Evolutionary conservation across 805 yeast species (phyloP), one percentile per base, ranked within the genome.

Genomic region (Metschnikowia peoriensis): DNA sequence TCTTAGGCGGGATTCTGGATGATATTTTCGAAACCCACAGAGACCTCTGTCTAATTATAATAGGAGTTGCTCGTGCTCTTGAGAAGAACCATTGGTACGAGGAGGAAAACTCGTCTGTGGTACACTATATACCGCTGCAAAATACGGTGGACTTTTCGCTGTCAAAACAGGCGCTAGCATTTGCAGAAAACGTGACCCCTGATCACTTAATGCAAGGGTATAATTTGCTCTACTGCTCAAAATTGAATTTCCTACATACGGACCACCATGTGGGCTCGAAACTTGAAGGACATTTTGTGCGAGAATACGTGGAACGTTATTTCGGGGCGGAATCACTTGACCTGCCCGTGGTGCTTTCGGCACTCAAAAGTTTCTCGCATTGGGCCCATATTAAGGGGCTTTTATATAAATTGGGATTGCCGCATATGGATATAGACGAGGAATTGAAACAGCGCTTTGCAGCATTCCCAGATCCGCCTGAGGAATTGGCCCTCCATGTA

Each of bases 181-280:
- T 59, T 45, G 55, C 56, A 10, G 17, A 39, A 4, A 49, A 54
- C 1, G 70, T 75, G 6, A 55, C 62, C 1, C 64, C 64, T 0
- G 50, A 61, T 6, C 81, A 80, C 56, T 66, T 80, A 39, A 56
- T 59, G 28, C 65, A 66, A 59, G 84, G 84, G 4, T 63, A 73
- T 42, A 67, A 70, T 55, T 62, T 81, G 15, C 51, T 80, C 53
- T 66, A 75, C 32, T 76, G 80, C 16, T 65, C 82, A 15, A 79
- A 78, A 55, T 69, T 80, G 54, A 78, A 80, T 59, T 81, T 80
- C 57, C 68, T 80, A 50, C 84, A 80, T 54, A 78, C 84, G 0
- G 84, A 81, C 60, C 85, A 81, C 59, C 81, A 76, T 61, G 74
- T 78, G 16, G 76, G 81, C 49, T 77, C 81, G n/a, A 71, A 68